Evolutionary conservation across 1,284 basidiomycete species (phyloP).

Genomic region (Xerocomus alliaceus): DNA sequence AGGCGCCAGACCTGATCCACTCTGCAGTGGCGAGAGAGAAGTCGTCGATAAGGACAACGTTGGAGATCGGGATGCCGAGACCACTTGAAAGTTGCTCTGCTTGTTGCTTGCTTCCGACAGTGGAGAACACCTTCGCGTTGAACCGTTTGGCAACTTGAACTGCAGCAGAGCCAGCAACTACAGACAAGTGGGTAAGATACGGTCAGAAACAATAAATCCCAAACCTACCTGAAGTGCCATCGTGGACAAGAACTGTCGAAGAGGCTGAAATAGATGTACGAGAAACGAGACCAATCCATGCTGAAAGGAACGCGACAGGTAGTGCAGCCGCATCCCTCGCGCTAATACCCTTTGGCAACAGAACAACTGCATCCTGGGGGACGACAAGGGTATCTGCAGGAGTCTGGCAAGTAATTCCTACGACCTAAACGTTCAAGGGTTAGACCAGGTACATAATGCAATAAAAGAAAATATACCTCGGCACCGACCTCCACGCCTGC

Average conservation of each 20-base stretch:
- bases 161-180: conserved; percentile 29
- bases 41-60: conserved; percentile 21
- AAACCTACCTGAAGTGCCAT: conserved; percentile 31
- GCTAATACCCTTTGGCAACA: conserved; percentile 20
- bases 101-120: conserved; percentile 21
- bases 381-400: conserved; percentile 22
- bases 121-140: conserved; percentile 26
- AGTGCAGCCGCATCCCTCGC: conserved; percentile 28
- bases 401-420: conserved; percentile 21
- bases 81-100: conserved; percentile 16
- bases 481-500: conserved; percentile 8
- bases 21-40: conserved; percentile 9
- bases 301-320: conserved; percentile 27
- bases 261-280: conserved; percentile 25
- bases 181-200: conserved; percentile 10
- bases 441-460: background rate
- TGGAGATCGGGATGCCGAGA: conserved; percentile 14
- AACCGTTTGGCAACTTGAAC: conserved; percentile 31
- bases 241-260: conserved; percentile 38
- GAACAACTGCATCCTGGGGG: conserved; percentile 19
- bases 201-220: background rate
- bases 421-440: conserved; percentile 13
- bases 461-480: conserved; percentile 4
- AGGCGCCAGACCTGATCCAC: conserved; percentile 21
- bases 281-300: conserved; percentile 36